Conservation (phyloP, 2,329 filamentous ascomycete species). For the Epicoccum sorghinum region DNA sequence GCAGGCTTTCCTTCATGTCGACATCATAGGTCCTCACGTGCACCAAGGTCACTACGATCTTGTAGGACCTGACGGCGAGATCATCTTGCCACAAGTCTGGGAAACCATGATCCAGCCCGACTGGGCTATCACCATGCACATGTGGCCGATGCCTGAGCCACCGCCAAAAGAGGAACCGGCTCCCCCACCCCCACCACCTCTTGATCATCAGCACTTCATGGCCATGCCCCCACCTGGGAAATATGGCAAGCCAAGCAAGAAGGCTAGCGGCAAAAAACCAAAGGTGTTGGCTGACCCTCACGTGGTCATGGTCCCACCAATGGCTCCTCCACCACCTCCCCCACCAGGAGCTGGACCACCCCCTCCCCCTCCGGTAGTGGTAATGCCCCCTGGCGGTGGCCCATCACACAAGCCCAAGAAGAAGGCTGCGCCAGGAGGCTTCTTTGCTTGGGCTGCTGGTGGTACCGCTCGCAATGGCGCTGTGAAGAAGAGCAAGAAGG, state of each 20-base stretch:
- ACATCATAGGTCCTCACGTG: constrained; percentile 54
- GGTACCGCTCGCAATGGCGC: constrained; percentile 1
- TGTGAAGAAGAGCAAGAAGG: constrained; percentile 17
- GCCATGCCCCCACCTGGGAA: neutral
- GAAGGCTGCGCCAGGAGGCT: constrained; percentile 5
- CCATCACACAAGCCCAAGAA: constrained; percentile 15
- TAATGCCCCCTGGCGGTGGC: neutral
- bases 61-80: constrained; percentile 55
- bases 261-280: constrained; percentile 1
- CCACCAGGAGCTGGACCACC: neutral
- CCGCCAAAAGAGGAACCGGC: constrained; percentile 14
- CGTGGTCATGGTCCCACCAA: constrained; percentile 1
- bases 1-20: constrained; percentile 57
- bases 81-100: constrained; percentile 58
- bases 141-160: constrained; percentile 55
- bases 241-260: constrained; percentile 7
- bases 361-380: neutral
- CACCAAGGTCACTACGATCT: constrained; percentile 56
- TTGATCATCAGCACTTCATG: constrained; percentile 14
- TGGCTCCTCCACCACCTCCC: neutral
- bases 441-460: constrained; percentile 16
- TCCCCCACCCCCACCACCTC: constrained; percentile 8
- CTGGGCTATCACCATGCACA: constrained; percentile 57
- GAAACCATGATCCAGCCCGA: constrained; percentile 56
- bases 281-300: constrained; percentile 1